These are phyloP conservation scores for Heritiera fomes DNA, from an alignment of 345 rosid genomes.

Conservation along the genomic window DNA sequence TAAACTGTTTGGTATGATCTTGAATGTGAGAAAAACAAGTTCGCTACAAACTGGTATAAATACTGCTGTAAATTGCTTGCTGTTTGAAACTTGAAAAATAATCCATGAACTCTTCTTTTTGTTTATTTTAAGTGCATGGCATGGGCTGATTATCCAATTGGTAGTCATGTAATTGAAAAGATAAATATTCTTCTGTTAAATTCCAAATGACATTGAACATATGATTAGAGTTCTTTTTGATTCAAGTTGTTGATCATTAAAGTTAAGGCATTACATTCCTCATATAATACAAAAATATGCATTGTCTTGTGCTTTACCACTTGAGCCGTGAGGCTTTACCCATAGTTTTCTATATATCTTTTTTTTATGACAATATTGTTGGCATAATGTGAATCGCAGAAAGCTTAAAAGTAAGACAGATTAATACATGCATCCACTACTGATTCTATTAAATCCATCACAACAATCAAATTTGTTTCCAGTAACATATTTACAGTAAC, in stretches of 20 bases:
- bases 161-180: too few species aligned
- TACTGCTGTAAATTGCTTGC: too few species aligned
- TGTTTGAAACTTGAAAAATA: too few species aligned
- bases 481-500: neutral
- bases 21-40: too few species aligned
- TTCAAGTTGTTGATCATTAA: neutral
- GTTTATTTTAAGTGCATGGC: too few species aligned
- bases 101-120: too few species aligned
- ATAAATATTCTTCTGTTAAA: too few species aligned
- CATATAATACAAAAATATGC: neutral
- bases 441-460: neutral
- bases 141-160: too few species aligned
- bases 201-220: too few species aligned
- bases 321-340: neutral
- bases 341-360: neutral
- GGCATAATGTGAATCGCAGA: neutral
- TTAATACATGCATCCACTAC: neutral
- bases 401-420: neutral
- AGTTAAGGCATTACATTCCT: neutral
- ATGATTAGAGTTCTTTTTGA: neutral
- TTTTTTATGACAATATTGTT: neutral
- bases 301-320: neutral
- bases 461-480: neutral
- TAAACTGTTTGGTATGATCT: too few species aligned
- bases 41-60: too few species aligned